These are phyloP conservation scores for Colletotrichum endophyticum DNA, from an alignment of 2,329 filamentous ascomycete genomes.

Conservation along the genomic window DNA sequence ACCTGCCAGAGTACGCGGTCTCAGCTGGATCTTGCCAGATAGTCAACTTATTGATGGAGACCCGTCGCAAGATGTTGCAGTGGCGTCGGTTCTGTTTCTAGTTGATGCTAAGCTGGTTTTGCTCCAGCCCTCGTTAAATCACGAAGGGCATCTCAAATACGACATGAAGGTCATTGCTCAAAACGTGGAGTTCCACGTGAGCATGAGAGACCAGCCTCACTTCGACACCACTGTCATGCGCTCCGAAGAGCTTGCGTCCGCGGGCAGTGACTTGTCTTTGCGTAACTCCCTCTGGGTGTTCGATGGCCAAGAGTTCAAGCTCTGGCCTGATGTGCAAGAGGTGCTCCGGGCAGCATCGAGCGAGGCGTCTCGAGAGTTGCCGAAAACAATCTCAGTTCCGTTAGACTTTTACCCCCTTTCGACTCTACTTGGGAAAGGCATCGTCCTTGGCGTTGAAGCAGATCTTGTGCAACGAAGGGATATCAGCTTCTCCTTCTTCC, in stretches of 20 bases:
- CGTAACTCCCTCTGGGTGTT: slow-evolving; percentile 94
- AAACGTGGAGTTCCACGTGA: slow-evolving; percentile 92
- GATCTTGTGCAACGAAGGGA: slow-evolving; percentile 94
- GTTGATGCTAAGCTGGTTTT: slow-evolving; percentile 96
- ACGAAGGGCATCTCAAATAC: slow-evolving; percentile 87
- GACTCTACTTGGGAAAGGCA: slow-evolving; percentile 84
- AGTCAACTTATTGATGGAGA: slow-evolving; percentile 88
- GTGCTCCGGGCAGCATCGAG: slow-evolving; percentile 74
- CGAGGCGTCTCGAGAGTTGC: slow-evolving; percentile 72
- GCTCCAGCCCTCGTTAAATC: slow-evolving; percentile 83
- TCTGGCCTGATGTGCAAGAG: slow-evolving; percentile 89
- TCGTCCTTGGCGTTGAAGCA: slow-evolving; percentile 88
- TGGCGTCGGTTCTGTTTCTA: slow-evolving; percentile 93
- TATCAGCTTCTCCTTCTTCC: slow-evolving; percentile 87
- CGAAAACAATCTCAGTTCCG: slow-evolving; percentile 75
- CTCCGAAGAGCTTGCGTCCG: neutral
- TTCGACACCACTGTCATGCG: slow-evolving; percentile 32
- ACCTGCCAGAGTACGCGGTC: slow-evolving; percentile 86
- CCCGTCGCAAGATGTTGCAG: slow-evolving; percentile 91
- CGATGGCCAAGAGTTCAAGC: slow-evolving; percentile 82
- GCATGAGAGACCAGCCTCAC: slow-evolving; percentile 82
- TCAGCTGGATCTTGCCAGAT: slow-evolving; percentile 96
- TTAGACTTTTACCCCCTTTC: slow-evolving; percentile 97
- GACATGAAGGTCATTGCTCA: slow-evolving; percentile 97
- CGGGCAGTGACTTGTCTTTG: slow-evolving; percentile 41